Evolutionary conservation across 1,284 basidiomycete species (phyloP), one percentile per base, ranked within the genome.

Genomic region (Austroboletus niveus): DNA sequence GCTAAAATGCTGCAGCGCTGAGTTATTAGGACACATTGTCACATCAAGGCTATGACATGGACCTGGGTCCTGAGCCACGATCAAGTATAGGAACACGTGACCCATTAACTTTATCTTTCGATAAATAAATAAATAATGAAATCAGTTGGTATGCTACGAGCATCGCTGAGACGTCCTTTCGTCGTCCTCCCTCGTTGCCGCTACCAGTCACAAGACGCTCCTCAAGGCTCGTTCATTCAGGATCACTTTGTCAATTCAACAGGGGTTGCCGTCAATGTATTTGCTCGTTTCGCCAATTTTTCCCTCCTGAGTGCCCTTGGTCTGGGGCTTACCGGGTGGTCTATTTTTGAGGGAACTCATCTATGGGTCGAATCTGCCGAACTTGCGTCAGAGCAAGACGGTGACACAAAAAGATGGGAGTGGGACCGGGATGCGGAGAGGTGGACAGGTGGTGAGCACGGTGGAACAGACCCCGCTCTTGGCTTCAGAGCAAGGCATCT

Each of bases 391-490:
- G 77, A 84, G 49, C 61, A 62, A 34, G 81, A 87, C 53, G 70
- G 73, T 31, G 84, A 87, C 45, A 74, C 72, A 8, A 70, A 69
- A 46, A 72, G 70, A 53, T 93, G 82, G 80, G 84, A 85, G 56
- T 94, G 91, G 92, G 78, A 85, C 60, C 64, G 76, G 10, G 87
- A 91, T 54, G 76, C 76, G 34, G 84, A 85, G 53, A 75, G 75
- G 41, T 93, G 90, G 90, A 80, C 87, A 2, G 87, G 88, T n/a
- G 82, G 86, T 14, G 61, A 64, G 8, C 64, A 55, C 20, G 88
- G 87, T 8, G 92, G 91, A 38, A 93, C 91, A 14, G 87, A 92
- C 64, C 76, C 85, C 6, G 76, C 72, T 9, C 75, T 94, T 3
- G 87, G 89, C 1, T 78, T 80, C 62, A 76, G 74, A 62, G 87